These are phyloP conservation scores for Selaginella tamariscina DNA, from an alignment of 75 land plant species.

Conservation along the genomic window DNA sequence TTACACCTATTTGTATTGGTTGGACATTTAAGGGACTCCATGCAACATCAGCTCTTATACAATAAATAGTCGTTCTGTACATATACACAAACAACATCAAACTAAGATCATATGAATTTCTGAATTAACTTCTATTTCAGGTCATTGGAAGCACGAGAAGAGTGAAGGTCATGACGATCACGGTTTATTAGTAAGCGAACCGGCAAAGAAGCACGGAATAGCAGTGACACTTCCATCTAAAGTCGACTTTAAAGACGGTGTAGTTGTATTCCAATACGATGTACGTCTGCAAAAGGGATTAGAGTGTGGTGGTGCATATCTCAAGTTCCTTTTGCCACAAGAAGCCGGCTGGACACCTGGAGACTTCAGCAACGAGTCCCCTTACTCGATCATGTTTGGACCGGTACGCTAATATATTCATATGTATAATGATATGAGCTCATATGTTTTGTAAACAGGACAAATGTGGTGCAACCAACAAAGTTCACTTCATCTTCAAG, in stretches of 20 bases:
- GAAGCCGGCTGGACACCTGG: conserved; percentile 22
- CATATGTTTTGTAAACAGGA: too few species aligned
- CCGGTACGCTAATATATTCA: too few species aligned
- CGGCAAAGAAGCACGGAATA: conserved; percentile 7
- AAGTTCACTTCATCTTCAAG: conserved; percentile 28
- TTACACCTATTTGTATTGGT: too few species aligned
- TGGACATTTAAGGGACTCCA: too few species aligned
- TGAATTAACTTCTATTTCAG: background rate
- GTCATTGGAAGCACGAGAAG: conserved; percentile 7
- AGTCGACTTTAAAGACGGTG: conserved; percentile 19
- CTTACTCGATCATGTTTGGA: conserved; percentile 30
- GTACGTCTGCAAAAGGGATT: conserved; percentile 25
- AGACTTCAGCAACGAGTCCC: conserved; percentile 26
- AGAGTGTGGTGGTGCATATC: conserved; percentile 31
- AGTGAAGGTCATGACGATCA: background rate
- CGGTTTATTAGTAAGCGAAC: background rate
- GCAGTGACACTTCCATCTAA: background rate
- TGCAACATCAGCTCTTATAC: too few species aligned
- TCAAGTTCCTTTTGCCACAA: conserved; percentile 26
- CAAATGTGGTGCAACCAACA: conserved; percentile 29
- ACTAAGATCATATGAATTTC: too few species aligned
- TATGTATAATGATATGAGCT: too few species aligned
- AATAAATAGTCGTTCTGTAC: too few species aligned
- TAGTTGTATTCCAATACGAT: conserved; percentile 27
- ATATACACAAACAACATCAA: too few species aligned